A percentile compares a stretch with the other conserved stretches of the same genome.
phyloP scores from a whole-genome alignment of 1,284 basidiomycete species.

The Papiliotrema nemorosa region DNA sequence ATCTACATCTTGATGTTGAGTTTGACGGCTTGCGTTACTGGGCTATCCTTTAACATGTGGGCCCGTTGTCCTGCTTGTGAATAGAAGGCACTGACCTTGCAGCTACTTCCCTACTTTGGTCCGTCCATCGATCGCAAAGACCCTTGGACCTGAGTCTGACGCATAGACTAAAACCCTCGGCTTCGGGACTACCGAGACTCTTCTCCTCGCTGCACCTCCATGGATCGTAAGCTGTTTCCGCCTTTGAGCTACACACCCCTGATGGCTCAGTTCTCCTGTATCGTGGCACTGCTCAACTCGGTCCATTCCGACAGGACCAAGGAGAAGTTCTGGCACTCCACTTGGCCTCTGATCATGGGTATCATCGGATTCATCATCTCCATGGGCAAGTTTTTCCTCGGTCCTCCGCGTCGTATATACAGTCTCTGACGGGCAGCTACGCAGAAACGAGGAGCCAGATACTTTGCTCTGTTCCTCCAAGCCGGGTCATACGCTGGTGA shows the following conservation, averaged over 20 bases:
- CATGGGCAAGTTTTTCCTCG: conserved; percentile 14
- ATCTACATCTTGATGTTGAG: conserved; percentile 41
- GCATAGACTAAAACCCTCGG: conserved; percentile 56
- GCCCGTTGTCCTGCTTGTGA: neutral
- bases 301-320: conserved; percentile 62
- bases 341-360: conserved; percentile 40
- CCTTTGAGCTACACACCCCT: neutral
- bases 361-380: conserved; percentile 43
- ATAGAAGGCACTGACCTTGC: neutral
- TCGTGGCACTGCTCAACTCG: conserved; percentile 57
- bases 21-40: conserved; percentile 45
- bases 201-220: conserved; percentile 67
- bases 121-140: too few relatives aligned
- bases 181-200: conserved; percentile 58
- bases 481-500: conserved; percentile 38
- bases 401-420: too few relatives aligned
- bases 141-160: conserved; percentile 56
- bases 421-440: conserved; percentile 14
- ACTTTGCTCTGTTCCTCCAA: conserved; percentile 47
- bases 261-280: conserved; percentile 57
- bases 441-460: conserved; percentile 36
- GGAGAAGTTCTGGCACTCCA: conserved; percentile 61
- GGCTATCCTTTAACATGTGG: conserved; percentile 59
- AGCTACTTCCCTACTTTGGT: conserved; percentile 28
- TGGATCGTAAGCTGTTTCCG: conserved; percentile 52